Base-by-base conservation (phyloP, 306 rosid species). In the cucumber (Cucumis sativus) region DNA sequence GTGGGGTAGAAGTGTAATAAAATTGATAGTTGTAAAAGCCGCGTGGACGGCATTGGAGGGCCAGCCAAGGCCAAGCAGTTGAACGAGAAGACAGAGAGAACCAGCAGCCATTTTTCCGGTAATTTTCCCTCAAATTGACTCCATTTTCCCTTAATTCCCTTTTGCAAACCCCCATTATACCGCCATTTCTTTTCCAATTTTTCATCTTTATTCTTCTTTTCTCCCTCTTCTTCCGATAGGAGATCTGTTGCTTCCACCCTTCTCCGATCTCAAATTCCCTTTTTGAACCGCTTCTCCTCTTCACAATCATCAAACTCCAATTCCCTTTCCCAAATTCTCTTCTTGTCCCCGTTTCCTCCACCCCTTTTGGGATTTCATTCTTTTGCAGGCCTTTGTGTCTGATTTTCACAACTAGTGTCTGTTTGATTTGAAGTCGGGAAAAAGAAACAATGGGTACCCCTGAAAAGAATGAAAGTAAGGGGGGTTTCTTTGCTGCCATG, bases 401-500 rank as follows among this genome's bases (percentile, higher is more conserved):
- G 79, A 59, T 76, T 61, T 43, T 0, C 54, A 28, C 21, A 21
- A 43, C 1, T 69, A 21, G 57, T 13, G 65, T 76, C 30, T 35
- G 75, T 69, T 45, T 59, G 59, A 43, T 84, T 77, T 77, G 86
- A 66, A 66, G 73, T 66, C 17, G 17, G 52, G 0, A 28, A 55
- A 7, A 2, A 28, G 7, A 7, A 59, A 87, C 77, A 83, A 93
- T 93, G 98, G 85, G 81, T 83, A 81, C 84, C 76, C 86, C 93
- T 15, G 79, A 85, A 78, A 61, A 84, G 80, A 81, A 88, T 39
- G 84, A 91, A 75, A 81, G 35, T 74, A 81, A 83, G 75, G 97
- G 97, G 68, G 97, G 98, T 57, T 81, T 93, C 77, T 90, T 93
- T 16, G 83, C 96, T 52, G 78, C 97, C 81, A 80, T 93, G 90